A percentile compares a stretch with the other conserved stretches of the same genome.
phyloP scores from a whole-genome alignment of 1,284 basidiomycete species.

The Melampsora abietis-canadensis region DNA sequence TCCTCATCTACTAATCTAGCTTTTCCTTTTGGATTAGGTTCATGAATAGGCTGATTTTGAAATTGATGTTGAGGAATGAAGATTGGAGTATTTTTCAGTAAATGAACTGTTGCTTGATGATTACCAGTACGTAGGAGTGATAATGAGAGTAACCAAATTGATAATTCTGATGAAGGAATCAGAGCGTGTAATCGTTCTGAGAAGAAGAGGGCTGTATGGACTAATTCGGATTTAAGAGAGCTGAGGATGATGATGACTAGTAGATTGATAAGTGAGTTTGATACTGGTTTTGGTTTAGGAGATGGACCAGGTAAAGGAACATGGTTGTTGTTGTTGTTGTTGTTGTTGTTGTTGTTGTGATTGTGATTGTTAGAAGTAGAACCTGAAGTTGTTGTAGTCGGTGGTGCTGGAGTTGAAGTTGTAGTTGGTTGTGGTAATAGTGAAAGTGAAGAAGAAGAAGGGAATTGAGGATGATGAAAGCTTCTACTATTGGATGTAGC shows the following conservation, averaged over 20 bases:
- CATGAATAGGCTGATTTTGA: background rate
- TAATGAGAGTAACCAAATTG: conserved; percentile 46
- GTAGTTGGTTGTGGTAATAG: no score
- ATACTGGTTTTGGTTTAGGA: background rate
- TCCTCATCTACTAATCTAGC: conserved; percentile 12
- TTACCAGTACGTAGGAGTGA: conserved; percentile 33
- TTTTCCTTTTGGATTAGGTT: conserved; percentile 29
- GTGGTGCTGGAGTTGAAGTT: no score
- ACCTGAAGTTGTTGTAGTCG: no score
- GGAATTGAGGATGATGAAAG: conserved; percentile 10
- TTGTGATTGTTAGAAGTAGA: no score
- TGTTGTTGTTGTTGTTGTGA: no score
- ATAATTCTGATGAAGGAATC: conserved; percentile 46
- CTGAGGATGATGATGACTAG: conserved; percentile 26
- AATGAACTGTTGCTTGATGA: conserved; percentile 46
- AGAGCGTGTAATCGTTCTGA: conserved; percentile 49
- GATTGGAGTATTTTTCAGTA: conserved; percentile 46
- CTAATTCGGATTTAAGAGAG: conserved; percentile 27
- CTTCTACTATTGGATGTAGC: background rate
- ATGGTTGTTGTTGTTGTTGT: background rate
- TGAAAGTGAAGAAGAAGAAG: background rate
- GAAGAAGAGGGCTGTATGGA: conserved; percentile 50
- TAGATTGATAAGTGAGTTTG: conserved; percentile 42
- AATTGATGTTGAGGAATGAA: conserved; percentile 39
- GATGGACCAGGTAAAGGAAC: background rate